Conservation (phyloP, 345 rosid species). For the Linum trigynum region DNA sequence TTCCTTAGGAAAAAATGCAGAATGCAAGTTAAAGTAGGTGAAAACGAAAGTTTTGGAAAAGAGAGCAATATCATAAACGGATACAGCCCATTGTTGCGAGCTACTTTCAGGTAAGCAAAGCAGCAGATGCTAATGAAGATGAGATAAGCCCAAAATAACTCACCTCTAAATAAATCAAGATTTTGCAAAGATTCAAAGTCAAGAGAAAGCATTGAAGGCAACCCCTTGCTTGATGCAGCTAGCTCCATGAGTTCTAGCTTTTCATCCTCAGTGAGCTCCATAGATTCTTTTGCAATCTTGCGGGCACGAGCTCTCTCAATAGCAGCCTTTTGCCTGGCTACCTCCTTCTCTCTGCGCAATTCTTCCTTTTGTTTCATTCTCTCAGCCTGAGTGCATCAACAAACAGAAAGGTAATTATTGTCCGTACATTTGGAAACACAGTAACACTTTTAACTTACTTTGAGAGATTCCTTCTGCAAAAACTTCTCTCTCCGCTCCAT, state of each 20-base stretch:
- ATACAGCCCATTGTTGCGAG: neutral
- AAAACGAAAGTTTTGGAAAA: neutral
- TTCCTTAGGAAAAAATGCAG: no score
- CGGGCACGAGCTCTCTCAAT: constrained; percentile 86
- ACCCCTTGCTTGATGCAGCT: constrained; percentile 57
- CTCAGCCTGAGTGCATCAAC: constrained; percentile 46
- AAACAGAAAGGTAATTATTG: neutral
- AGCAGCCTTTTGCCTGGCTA: constrained; percentile 80
- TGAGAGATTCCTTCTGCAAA: constrained; percentile 71
- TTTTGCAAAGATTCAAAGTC: constrained; percentile 66
- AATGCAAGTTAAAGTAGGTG: no score
- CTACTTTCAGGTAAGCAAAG: neutral
- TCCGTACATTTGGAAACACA: neutral
- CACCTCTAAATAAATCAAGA: constrained; percentile 70
- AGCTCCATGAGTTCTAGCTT: constrained; percentile 89
- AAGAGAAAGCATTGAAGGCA: constrained; percentile 54
- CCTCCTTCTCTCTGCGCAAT: constrained; percentile 65
- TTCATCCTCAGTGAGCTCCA: constrained; percentile 78
- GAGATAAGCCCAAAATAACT: constrained; percentile 5
- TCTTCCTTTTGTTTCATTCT: constrained; percentile 80
- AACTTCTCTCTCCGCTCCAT: constrained; percentile 77
- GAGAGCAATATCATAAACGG: neutral
- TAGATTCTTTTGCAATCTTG: constrained; percentile 74
- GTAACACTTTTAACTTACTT: constrained; percentile 33
- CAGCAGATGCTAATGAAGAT: neutral